Conservation (phyloP, 305 asterid genomes). For the Plantago coronopus region DNA sequence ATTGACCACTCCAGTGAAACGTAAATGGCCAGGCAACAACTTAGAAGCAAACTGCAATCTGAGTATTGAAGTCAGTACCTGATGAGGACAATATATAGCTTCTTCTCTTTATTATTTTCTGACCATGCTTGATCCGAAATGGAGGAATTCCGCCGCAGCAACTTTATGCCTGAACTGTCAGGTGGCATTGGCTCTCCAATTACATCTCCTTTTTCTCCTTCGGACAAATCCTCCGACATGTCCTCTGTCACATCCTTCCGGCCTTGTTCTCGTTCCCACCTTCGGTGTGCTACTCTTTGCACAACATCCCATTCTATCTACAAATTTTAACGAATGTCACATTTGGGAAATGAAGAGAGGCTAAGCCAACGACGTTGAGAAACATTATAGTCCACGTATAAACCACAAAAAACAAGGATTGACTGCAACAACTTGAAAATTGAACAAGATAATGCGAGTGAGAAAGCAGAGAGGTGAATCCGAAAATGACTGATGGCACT, state of each 20-base stretch:
- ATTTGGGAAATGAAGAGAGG: background rate
- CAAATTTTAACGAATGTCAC: background rate
- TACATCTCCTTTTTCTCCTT: conserved; percentile 80
- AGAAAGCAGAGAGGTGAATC: background rate
- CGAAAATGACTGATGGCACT: too few species aligned
- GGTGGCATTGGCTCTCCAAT: conserved; percentile 45
- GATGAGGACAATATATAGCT: conserved; percentile 70
- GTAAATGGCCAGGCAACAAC: background rate
- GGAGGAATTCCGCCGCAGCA: conserved; percentile 46
- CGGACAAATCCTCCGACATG: conserved; percentile 82
- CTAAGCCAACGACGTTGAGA: background rate
- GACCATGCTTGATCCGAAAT: conserved; percentile 59
- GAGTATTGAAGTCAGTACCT: conserved; percentile 37
- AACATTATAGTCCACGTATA: background rate
- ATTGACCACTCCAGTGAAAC: background rate
- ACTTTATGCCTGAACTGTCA: conserved; percentile 53
- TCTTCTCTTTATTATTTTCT: conserved; percentile 55
- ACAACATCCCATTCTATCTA: conserved; percentile 76
- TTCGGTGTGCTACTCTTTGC: conserved; percentile 57
- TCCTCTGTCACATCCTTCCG: conserved; percentile 84
- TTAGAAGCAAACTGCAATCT: background rate
- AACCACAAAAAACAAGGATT: too few species aligned
- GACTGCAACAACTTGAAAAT: background rate
- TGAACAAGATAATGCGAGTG: background rate
- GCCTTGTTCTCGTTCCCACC: conserved; percentile 80